Evolutionary conservation across 169 alveolate species (phyloP).

Genomic region (Plasmodium knowlesi): DNA sequence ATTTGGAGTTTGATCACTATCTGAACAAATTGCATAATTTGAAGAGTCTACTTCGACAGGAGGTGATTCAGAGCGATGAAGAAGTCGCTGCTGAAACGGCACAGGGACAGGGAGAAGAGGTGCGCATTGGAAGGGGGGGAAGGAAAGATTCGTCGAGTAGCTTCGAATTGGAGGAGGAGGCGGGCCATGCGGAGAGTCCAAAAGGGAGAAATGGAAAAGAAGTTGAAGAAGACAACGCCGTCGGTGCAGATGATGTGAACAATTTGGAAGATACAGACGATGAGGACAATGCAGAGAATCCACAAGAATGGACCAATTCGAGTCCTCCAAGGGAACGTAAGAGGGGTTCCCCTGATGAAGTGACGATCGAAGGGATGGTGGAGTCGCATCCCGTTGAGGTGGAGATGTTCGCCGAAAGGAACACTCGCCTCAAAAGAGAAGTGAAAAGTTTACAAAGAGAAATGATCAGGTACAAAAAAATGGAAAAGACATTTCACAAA

Average conservation of each 20-base stretch:
- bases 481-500: constrained; percentile 21
- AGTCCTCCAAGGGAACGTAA: not conserved
- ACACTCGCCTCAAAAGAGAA: constrained; percentile 3
- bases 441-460: constrained; percentile 29
- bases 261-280: no score
- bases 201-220: not conserved
- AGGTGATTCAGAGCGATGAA: constrained; percentile 7
- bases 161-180: no score
- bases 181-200: not conserved
- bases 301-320: not conserved
- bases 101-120: not conserved
- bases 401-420: not conserved
- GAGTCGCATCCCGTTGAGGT: not conserved
- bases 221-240: not conserved
- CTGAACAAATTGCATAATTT: constrained; percentile 33
- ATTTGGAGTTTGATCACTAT: constrained; percentile 34
- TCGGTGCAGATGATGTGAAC: not conserved
- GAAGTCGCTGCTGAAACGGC: not conserved
- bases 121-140: not conserved
- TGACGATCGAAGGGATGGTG: not conserved
- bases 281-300: not conserved
- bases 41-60: constrained; percentile 33
- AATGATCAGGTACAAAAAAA: constrained; percentile 46
- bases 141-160: no score
- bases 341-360: not conserved